These are phyloP conservation scores for Malus sylvestris DNA, from an alignment of 306 rosid genomes.

Conservation along the genomic window DNA sequence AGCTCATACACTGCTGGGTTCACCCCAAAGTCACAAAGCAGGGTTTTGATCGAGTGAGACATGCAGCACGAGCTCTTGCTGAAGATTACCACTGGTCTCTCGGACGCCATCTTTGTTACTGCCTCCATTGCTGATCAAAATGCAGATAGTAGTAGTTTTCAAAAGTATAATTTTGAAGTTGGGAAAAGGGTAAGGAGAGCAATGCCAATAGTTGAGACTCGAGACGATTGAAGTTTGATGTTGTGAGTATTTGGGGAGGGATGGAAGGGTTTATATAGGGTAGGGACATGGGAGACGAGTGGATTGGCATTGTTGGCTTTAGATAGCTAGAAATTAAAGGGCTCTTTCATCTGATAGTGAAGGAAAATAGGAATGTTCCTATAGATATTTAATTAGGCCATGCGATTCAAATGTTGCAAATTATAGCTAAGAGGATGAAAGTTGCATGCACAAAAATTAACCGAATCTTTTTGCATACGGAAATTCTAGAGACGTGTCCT, in stretches of 20 bases:
- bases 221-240: conserved; percentile 14
- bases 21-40: conserved; percentile 77
- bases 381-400: background rate
- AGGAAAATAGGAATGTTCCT: conserved; percentile 31
- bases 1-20: conserved; percentile 78
- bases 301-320: conserved; percentile 10
- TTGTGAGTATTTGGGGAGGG: conserved; percentile 10
- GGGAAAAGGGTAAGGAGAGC: background rate
- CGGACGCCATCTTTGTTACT: conserved; percentile 67
- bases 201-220: background rate
- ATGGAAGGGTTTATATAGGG: conserved; percentile 47
- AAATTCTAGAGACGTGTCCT: conserved; percentile 40
- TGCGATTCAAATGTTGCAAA: background rate
- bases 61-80: conserved; percentile 88
- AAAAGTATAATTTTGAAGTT: background rate
- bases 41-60: conserved; percentile 78
- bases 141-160: background rate
- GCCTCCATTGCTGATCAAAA: conserved; percentile 38
- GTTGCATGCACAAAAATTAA: background rate
- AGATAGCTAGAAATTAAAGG: background rate
- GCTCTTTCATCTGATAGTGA: conserved; percentile 8
- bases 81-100: conserved; percentile 91
- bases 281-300: conserved; percentile 27
- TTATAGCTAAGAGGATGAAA: background rate
- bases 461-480: conserved; percentile 11